Evolutionary conservation across 768 basidiomycete genomes (phyloP), one percentile per base, ranked within the genome.

Genomic region (Epithele typhae): DNA sequence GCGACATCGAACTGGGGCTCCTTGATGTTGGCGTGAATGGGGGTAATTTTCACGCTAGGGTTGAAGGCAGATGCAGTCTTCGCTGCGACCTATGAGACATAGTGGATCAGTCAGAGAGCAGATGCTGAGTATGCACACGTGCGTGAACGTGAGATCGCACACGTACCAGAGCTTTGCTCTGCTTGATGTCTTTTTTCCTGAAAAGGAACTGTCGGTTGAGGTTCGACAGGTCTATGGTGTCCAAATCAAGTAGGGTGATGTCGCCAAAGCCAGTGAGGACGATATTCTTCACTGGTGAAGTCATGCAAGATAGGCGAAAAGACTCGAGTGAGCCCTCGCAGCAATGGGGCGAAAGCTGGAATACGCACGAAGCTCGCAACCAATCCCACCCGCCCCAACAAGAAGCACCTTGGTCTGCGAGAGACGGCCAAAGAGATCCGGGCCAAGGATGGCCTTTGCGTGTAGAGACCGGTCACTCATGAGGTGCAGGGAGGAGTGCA

Each of bases 221-320:
- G 64, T 99, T 99, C 40, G 92, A 95, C 35, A 99, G 75, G 74
- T 99, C 95, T 64, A 99, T 99, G 17, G 95, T 99, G 68, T 99
- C 95, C 53, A 99, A 76, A 68, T 99, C 95, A 48, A 99, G 75
- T 40, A 96, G 77, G 0, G 92, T 92, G 52, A 96, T 95, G 61
- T 87, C 75, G 17, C 89, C 89, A 58, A 98, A 97, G 23, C 94
- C 94, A 1, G 91, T 85, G 40, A 96, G 70, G 12, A 95, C 92
- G 37, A 97, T 75, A 62, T 97, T 97, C 72, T 99, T 99, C 58
- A 99, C 93, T 96, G 42, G 33, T 30, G 27, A 30, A 7, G 27
- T 30, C n/a, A n/a, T n/a, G n/a, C n/a, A n/a, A n/a, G n/a, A n/a
- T n/a, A n/a, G n/a, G n/a, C n/a, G n/a, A n/a, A n/a, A n/a, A n/a